phyloP scores from a whole-genome alignment of 768 basidiomycete species.

The Termitomyces sp. region DNA sequence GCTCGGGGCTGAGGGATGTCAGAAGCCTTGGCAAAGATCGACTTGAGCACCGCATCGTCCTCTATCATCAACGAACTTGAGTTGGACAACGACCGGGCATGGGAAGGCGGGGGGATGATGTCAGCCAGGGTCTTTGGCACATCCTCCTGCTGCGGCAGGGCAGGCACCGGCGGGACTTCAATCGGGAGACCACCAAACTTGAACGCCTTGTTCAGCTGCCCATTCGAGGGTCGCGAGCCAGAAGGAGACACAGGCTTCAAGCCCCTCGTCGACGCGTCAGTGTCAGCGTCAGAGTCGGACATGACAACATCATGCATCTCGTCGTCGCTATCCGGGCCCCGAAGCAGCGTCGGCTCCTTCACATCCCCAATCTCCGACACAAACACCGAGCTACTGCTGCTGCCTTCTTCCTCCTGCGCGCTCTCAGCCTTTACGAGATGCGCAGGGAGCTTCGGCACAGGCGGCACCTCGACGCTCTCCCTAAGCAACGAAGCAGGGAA shows the following conservation, averaged over 20 bases:
- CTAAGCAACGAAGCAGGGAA: slow-evolving; percentile 34
- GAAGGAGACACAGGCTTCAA: slow-evolving; percentile 26
- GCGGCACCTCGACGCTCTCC: slow-evolving; percentile 35
- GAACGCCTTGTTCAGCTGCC: slow-evolving; percentile 68
- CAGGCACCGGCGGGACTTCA: slow-evolving; percentile 14
- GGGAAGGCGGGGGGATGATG: slow-evolving; percentile 65
- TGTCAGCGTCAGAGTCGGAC: slow-evolving; percentile 10
- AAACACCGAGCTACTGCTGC: slow-evolving; percentile 3
- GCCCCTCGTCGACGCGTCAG: slow-evolving; percentile 6
- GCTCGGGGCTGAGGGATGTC: slow-evolving; percentile 14
- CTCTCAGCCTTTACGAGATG: slow-evolving; percentile 4
- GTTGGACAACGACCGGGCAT: slow-evolving; percentile 46
- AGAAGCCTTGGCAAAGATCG: slow-evolving; percentile 46
- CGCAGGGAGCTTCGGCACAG: slow-evolving; percentile 49
- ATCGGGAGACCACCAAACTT: slow-evolving; percentile 62
- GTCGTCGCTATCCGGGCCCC: slow-evolving; percentile 36
- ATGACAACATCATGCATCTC: slow-evolving; percentile 13
- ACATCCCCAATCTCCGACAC: slow-evolving; percentile 23
- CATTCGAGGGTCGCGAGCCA: slow-evolving; percentile 51
- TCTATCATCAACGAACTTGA: slow-evolving; percentile 34
- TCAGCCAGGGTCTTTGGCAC: slow-evolving; percentile 62
- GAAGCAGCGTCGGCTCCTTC: slow-evolving; percentile 31
- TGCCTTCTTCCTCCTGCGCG: slow-evolving; percentile 14
- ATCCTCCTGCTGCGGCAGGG: slow-evolving; percentile 14
- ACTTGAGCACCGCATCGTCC: slow-evolving; percentile 51